Percentiles rank a stretch among this genome's conserved stretches.
These are phyloP conservation scores for Eucalyptus microcorys DNA, from an alignment of 345 rosid genomes.

Conservation along the genomic window DNA sequence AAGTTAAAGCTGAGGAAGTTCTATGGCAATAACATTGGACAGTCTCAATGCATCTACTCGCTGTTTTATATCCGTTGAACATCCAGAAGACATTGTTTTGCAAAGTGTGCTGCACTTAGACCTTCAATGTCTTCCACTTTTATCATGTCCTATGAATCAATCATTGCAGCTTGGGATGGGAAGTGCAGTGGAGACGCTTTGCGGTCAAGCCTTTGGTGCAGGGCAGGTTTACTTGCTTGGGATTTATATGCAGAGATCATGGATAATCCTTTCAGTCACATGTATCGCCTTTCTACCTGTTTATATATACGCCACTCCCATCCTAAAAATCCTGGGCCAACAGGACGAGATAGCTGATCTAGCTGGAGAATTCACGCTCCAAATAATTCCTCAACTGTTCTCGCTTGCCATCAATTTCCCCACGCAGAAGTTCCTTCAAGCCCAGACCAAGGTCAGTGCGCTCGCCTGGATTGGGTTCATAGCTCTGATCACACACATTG, in stretches of 20 bases:
- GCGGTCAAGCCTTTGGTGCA: slow-evolving; percentile 91
- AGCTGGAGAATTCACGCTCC: slow-evolving; percentile 48
- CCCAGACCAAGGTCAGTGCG: slow-evolving; percentile 54
- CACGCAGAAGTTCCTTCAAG: slow-evolving; percentile 61
- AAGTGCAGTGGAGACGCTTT: slow-evolving; percentile 83
- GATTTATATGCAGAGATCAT: slow-evolving; percentile 74
- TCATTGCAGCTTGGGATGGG: slow-evolving; percentile 78
- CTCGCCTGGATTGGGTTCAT: slow-evolving; percentile 48
- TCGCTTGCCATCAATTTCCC: slow-evolving; percentile 59
- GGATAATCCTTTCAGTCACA: slow-evolving; percentile 35
- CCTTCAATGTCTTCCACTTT: neutral
- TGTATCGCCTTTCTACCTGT: slow-evolving; percentile 42
- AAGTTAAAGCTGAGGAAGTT: neutral
- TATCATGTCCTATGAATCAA: neutral
- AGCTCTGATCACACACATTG: slow-evolving; percentile 25
- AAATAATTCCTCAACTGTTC: slow-evolving; percentile 51
- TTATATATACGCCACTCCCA: slow-evolving; percentile 53
- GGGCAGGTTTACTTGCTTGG: slow-evolving; percentile 72
- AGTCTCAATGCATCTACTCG: neutral
- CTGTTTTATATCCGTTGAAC: neutral
- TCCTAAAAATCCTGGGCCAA: slow-evolving; percentile 51
- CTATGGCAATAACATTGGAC: neutral
- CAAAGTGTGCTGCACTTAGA: neutral
- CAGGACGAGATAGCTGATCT: slow-evolving; percentile 31
- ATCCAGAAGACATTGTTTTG: neutral